Evolutionary conservation across 1,139 yeast species (phyloP).

Genomic region (Pneumocystis carinii): DNA sequence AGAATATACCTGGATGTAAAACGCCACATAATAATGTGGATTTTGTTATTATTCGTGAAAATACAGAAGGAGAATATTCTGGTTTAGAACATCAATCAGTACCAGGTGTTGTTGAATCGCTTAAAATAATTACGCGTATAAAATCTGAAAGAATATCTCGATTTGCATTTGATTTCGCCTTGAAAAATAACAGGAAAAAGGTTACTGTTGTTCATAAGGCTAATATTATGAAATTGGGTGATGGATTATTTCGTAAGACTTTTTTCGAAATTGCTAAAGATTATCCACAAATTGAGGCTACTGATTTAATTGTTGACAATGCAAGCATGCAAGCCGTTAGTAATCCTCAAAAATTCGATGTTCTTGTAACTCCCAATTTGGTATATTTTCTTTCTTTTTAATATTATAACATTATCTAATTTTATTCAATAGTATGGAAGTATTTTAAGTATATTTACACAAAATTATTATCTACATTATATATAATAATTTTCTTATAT

Average conservation of each 20-base stretch:
- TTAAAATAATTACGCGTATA: constrained; percentile 85
- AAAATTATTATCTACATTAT: background rate
- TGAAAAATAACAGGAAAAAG: constrained; percentile 75
- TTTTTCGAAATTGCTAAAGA: constrained; percentile 81
- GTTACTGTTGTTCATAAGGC: constrained; percentile 99
- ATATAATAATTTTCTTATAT: constrained; percentile 21
- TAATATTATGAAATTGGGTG: constrained; percentile 96
- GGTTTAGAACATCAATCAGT: constrained; percentile 96
- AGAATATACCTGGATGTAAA: constrained; percentile 87
- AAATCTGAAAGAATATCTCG: constrained; percentile 95
- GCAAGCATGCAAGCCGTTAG: constrained; percentile 99
- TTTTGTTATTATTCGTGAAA: constrained; percentile 90
- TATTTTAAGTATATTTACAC: constrained; percentile 27
- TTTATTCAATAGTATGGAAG: constrained; percentile 61
- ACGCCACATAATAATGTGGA: constrained; percentile 80
- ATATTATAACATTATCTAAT: background rate
- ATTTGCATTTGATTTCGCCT: constrained; percentile 92
- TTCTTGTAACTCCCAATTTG: constrained; percentile 81
- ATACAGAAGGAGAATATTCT: constrained; percentile 96
- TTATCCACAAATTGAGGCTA: constrained; percentile 58
- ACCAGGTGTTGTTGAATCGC: constrained; percentile 94
- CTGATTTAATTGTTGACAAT: constrained; percentile 94
- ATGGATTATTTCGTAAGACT: constrained; percentile 92
- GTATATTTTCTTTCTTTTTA: background rate
- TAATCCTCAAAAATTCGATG: constrained; percentile 94